Percentiles rank a stretch among this genome's conserved stretches.
phyloP scores from a whole-genome alignment of 2,329 filamentous ascomycete species.

The Coleophoma eucalyptorum region DNA sequence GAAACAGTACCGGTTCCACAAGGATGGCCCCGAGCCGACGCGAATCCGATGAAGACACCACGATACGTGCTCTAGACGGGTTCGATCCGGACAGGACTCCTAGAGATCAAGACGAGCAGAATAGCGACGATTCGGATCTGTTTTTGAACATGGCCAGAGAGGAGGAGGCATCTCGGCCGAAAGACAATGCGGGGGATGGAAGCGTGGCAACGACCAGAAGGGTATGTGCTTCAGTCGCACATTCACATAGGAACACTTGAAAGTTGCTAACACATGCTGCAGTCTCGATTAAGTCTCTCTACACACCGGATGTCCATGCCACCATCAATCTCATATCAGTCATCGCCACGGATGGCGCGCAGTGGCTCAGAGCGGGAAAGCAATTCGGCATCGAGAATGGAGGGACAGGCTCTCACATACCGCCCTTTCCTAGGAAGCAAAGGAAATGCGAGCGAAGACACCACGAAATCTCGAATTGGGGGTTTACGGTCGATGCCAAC shows the following conservation, averaged over 20 bases:
- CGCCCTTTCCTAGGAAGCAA: slow-evolving; percentile 16
- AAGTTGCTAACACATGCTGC: too few species aligned
- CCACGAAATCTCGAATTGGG: slow-evolving; percentile 19
- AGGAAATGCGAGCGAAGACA: slow-evolving; percentile 13
- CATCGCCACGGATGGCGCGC: slow-evolving; percentile 15
- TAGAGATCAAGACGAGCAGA: slow-evolving; percentile 20
- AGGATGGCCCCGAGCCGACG: slow-evolving; percentile 18
- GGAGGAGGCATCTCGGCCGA: slow-evolving; percentile 20
- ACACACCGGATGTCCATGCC: slow-evolving; percentile 21
- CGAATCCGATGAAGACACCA: slow-evolving; percentile 19
- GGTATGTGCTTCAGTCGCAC: too few species aligned
- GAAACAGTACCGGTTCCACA: slow-evolving; percentile 10
- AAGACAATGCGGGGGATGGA: slow-evolving; percentile 5
- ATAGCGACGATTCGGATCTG: slow-evolving; percentile 27
- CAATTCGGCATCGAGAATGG: slow-evolving; percentile 13
- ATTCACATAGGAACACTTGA: too few species aligned
- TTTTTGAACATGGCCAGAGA: slow-evolving; percentile 26
- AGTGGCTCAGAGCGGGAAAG: slow-evolving; percentile 23
- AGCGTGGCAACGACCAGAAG: slow-evolving; percentile 14
- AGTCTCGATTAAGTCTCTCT: slow-evolving; percentile 18
- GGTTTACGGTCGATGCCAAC: slow-evolving; percentile 20
- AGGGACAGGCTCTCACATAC: slow-evolving; percentile 23
- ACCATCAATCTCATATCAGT: slow-evolving; percentile 13
- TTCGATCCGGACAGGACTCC: slow-evolving; percentile 8
- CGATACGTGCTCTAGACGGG: slow-evolving; percentile 21